Conservation (phyloP, 306 rosid genomes). For the Lotus japonicus region DNA sequence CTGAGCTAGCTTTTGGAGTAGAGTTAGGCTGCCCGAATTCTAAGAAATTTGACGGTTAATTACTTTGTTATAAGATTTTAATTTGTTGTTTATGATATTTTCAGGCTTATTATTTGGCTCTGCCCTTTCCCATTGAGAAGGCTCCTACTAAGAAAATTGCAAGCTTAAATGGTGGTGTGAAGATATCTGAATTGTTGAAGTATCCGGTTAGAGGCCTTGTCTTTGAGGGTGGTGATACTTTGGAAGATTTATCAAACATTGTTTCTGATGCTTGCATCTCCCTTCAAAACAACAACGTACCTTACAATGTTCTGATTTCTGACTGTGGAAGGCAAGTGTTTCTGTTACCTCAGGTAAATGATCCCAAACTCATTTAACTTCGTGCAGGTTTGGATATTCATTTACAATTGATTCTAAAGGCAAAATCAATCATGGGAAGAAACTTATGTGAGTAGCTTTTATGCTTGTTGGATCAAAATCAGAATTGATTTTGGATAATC, state of each 20-base stretch:
- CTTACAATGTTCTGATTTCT: constrained; percentile 78
- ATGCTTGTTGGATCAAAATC: too few species aligned
- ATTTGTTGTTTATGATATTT: constrained; percentile 2
- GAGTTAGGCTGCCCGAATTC: too few species aligned
- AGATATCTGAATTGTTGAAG: constrained; percentile 51
- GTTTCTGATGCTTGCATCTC: constrained; percentile 84
- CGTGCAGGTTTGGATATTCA: too few species aligned
- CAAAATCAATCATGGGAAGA: too few species aligned
- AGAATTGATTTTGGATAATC: too few species aligned
- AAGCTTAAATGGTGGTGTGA: constrained; percentile 44
- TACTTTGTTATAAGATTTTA: not conserved
- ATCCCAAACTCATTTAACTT: not conserved
- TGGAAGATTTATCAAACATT: constrained; percentile 52
- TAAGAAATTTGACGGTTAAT: too few species aligned
- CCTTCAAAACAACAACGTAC: constrained; percentile 78
- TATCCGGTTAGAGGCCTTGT: constrained; percentile 89
- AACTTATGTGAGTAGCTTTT: too few species aligned
- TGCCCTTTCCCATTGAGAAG: constrained; percentile 90
- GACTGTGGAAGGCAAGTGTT: constrained; percentile 73
- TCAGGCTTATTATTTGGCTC: constrained; percentile 86
- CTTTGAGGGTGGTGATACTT: constrained; percentile 64
- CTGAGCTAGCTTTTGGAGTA: too few species aligned
- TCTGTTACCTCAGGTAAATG: constrained; percentile 82
- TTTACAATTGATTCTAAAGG: too few species aligned
- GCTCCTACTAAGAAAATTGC: constrained; percentile 70